Evolutionary conservation across 345 rosid genomes (phyloP).

Genomic region (Citrus hindsii): DNA sequence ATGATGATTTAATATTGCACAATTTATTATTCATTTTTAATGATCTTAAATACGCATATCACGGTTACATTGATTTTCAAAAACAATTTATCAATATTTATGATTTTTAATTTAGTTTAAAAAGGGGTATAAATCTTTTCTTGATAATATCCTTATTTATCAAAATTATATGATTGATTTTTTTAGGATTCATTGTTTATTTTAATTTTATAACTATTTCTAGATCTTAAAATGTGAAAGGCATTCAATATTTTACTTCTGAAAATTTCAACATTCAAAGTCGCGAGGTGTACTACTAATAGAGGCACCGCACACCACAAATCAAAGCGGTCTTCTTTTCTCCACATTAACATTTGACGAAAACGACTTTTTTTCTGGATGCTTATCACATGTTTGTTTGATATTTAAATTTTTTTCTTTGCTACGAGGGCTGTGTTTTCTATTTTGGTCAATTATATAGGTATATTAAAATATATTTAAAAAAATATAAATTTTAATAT

Average conservation of each 20-base stretch:
- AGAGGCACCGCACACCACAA: neutral
- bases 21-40: neutral
- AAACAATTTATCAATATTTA: neutral
- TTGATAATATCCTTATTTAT: neutral
- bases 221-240: neutral
- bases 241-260: neutral
- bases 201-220: neutral
- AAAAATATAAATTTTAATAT: too few relatives aligned
- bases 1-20: neutral
- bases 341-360: neutral
- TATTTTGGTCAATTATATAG: neutral
- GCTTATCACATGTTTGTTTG: neutral
- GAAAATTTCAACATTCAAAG: slow-evolving; percentile 2
- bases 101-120: too few relatives aligned
- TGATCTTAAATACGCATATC: neutral
- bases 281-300: neutral
- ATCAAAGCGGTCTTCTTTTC: neutral
- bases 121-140: neutral
- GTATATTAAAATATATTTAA: too few relatives aligned
- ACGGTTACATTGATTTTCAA: neutral
- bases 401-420: too few relatives aligned
- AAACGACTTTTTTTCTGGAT: neutral
- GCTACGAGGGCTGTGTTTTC: neutral
- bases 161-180: neutral
- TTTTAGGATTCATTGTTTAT: neutral